phyloP scores from a whole-genome alignment of 768 basidiomycete genomes.

The Coprinopsis strossmayeri region DNA sequence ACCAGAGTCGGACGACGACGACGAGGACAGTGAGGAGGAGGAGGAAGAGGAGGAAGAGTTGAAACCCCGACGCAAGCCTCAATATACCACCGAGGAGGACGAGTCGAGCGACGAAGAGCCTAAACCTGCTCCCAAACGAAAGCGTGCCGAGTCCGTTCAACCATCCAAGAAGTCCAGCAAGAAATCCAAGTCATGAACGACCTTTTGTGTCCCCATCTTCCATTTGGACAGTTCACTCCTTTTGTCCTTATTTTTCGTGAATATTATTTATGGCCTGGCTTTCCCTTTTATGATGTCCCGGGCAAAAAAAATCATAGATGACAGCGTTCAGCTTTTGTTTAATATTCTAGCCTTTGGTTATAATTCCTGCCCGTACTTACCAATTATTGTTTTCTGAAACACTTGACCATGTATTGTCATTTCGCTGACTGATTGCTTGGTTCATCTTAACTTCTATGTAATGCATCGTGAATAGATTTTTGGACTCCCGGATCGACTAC shows the following conservation, averaged over 20 bases:
- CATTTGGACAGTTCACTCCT: no score
- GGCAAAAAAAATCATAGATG: not conserved
- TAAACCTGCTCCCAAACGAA: conserved; percentile 25
- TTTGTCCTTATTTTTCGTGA: no score
- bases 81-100: conserved; percentile 1
- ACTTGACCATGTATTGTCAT: not conserved
- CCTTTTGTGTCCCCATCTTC: not conserved
- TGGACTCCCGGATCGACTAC: no score
- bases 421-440: not conserved
- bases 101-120: conserved; percentile 8
- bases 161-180: conserved; percentile 24
- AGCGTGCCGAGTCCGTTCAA: conserved; percentile 18
- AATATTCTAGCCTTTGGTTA: conserved; percentile 5
- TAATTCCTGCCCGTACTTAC: conserved; percentile 1
- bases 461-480: no score
- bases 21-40: conserved; percentile 25
- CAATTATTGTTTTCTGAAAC: not conserved
- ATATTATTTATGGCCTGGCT: no score
- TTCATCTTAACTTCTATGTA: not conserved
- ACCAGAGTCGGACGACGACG: conserved; percentile 31
- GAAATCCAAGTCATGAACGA: conserved; percentile 20
- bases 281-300: no score
- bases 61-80: conserved; percentile 3
- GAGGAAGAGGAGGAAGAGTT: conserved; percentile 22
- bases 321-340: not conserved